Evolutionary conservation across 106 monocot species (phyloP), one percentile per base, ranked within the genome.

Genomic region (Platanthera zijinensis): DNA sequence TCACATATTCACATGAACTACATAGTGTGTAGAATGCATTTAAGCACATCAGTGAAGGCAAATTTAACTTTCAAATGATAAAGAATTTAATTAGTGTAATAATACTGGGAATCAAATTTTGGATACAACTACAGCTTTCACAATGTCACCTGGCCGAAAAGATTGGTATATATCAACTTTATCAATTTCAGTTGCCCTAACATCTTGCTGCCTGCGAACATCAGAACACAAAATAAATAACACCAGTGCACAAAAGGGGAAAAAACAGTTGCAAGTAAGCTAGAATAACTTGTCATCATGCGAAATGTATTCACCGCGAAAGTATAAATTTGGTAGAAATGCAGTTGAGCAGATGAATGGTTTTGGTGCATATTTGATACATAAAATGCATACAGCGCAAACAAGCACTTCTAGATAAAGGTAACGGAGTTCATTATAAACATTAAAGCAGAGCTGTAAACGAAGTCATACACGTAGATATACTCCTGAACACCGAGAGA

Each of bases 111-210:
- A 68, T 22, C 69, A 72, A 72, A 68, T 56, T 69, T 19, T 86
- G 97, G 92, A 94, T 99, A 99, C 97, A 72, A 99, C 94, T 51
- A 85, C 72, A 52, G 97, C 97, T 87, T 89, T 91, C 45, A 94
- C 84, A 75, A 94, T 94, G 78, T 99, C 97, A 50, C 97, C 94
- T 49, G 97, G 94, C 11, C 81, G 86, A 81, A 90, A 99, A 53
- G 94, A 99, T 21, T 84, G 79, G 80, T 90, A 94, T 86, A 99
- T 94, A 62, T 99, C 97, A 75, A 99, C 97, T 84, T 99, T 99
- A 80, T 99, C 97, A 73, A 99, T 99, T 87, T 99, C 91, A 91
- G 97, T 92, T 78, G 94, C 91, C 53, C 97, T 81, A 14, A 99
- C 97, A 88, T 99, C 94, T 85, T 99, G 97, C 78, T 99, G 97